phyloP scores from a whole-genome alignment of 2,329 filamentous ascomycete genomes.

The Rachicladosporium sp. region DNA sequence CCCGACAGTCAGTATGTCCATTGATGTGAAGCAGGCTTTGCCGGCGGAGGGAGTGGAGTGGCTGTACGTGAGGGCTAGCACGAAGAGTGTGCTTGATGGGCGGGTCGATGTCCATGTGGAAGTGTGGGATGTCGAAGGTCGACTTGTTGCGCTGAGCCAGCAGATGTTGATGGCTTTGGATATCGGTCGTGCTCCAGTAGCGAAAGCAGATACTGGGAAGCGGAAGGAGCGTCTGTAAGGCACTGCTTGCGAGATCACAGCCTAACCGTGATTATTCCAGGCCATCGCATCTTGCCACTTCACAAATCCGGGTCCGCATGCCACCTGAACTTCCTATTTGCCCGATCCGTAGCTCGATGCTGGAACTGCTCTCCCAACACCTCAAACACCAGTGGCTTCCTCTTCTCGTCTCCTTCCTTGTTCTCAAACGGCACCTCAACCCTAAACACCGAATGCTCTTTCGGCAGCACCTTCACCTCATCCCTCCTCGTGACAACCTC shows the following conservation, averaged over 20 bases:
- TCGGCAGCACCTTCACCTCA: slow-evolving; percentile 67
- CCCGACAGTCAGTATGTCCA: slow-evolving; percentile 10
- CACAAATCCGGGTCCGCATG: slow-evolving; percentile 55
- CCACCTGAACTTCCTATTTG: slow-evolving; percentile 82
- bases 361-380: slow-evolving; percentile 80
- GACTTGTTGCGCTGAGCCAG: slow-evolving; percentile 8
- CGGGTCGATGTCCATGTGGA: slow-evolving; percentile 12
- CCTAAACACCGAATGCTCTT: slow-evolving; percentile 77
- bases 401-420: slow-evolving; percentile 8
- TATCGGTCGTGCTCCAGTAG: slow-evolving; percentile 2
- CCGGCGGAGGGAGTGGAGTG: slow-evolving; percentile 12
- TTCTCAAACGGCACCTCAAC: slow-evolving; percentile 50
- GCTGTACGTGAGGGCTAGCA: slow-evolving; percentile 9
- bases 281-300: neutral
- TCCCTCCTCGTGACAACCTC: slow-evolving; percentile 66
- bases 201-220: no score
- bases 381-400: slow-evolving; percentile 57
- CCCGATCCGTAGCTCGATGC: slow-evolving; percentile 68
- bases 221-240: no score
- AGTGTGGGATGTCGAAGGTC: slow-evolving; percentile 11
- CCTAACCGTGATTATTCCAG: no score
- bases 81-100: slow-evolving; percentile 11
- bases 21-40: slow-evolving; percentile 11
- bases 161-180: slow-evolving; percentile 10
- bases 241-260: no score